A percentile compares a stretch with the other conserved stretches of the same genome.
phyloP scores from a whole-genome alignment of 73 alveolate species.

The Blepharisma stoltei region DNA sequence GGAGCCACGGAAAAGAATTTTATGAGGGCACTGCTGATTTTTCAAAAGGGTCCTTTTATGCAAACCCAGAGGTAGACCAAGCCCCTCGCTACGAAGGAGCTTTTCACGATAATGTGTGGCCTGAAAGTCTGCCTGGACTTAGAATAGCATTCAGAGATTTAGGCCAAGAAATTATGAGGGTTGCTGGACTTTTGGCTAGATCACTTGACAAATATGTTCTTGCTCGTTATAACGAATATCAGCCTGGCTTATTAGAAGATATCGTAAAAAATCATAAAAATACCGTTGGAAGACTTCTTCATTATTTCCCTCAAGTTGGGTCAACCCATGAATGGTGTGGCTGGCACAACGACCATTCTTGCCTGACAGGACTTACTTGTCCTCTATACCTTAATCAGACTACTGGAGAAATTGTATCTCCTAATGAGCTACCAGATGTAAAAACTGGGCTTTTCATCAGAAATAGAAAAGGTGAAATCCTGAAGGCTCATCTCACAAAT shows the following conservation, averaged over 20 bases:
- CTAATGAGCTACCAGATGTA: conserved; percentile 43
- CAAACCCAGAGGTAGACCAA: conserved; percentile 53
- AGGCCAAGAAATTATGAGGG: conserved; percentile 42
- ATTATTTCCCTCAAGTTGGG: conserved; percentile 61
- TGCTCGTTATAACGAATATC: background rate
- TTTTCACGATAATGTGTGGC: conserved; percentile 50
- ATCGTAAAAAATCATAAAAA: background rate
- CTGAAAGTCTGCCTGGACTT: conserved; percentile 56
- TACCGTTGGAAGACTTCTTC: conserved; percentile 40
- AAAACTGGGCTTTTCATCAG: conserved; percentile 67
- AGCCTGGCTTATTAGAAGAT: background rate
- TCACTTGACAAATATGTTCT: conserved; percentile 58
- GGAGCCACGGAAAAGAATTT: conserved; percentile 79
- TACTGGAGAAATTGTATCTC: conserved; percentile 38
- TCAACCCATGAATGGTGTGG: conserved; percentile 72
- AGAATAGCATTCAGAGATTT: conserved; percentile 52
- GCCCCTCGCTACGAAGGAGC: conserved; percentile 21
- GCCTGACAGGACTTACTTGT: conserved; percentile 69
- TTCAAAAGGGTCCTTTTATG: conserved; percentile 65
- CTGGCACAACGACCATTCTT: conserved; percentile 82
- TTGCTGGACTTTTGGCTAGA: conserved; percentile 49
- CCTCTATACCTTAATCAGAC: conserved; percentile 55
- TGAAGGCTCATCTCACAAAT: conserved; percentile 45
- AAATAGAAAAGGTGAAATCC: conserved; percentile 52
- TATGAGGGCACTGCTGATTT: conserved; percentile 60